These are phyloP conservation scores for Microbotryomycetes sp. DNA, from an alignment of 1,284 basidiomycete species.

Conservation along the genomic window DNA sequence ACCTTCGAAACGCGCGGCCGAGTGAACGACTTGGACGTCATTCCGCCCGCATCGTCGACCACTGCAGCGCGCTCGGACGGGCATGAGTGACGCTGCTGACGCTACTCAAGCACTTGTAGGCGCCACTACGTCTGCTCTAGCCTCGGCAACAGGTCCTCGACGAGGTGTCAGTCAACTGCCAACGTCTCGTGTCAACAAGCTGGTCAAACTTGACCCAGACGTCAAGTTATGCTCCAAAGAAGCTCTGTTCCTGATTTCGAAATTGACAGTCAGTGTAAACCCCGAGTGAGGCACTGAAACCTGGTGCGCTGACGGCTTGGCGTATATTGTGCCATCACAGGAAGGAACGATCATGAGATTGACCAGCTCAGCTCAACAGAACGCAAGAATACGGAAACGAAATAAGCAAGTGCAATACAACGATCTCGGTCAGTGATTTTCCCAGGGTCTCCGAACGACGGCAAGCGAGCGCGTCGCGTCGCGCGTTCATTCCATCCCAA, in stretches of 20 bases:
- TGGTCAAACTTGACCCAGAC: constrained; percentile 47
- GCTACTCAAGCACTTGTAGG: too few relatives aligned
- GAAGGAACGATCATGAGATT: constrained; percentile 47
- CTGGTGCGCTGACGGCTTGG: neutral
- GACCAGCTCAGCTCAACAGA: constrained; percentile 44
- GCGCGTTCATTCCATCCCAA: neutral
- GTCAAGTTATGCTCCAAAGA: constrained; percentile 45
- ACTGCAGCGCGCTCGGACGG: too few relatives aligned
- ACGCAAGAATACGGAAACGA: constrained; percentile 44
- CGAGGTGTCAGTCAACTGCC: constrained; percentile 36
- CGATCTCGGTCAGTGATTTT: constrained; percentile 40
- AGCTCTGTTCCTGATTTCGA: constrained; percentile 45
- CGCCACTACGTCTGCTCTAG: too few relatives aligned
- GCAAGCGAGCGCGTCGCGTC: too few relatives aligned
- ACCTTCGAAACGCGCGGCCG: too few relatives aligned
- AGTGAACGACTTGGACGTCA: too few relatives aligned
- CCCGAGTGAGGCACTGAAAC: neutral
- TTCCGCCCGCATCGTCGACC: too few relatives aligned
- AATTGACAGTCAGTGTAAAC: constrained; percentile 42
- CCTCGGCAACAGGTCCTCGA: too few relatives aligned
- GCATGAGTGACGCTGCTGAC: too few relatives aligned
- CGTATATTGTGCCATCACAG: constrained; percentile 21
- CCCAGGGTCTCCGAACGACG: neutral
- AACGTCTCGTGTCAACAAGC: constrained; percentile 44
- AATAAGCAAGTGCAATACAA: constrained; percentile 44